phyloP scores from a whole-genome alignment of 768 basidiomycete species.

The Melanogaster broomeanus region DNA sequence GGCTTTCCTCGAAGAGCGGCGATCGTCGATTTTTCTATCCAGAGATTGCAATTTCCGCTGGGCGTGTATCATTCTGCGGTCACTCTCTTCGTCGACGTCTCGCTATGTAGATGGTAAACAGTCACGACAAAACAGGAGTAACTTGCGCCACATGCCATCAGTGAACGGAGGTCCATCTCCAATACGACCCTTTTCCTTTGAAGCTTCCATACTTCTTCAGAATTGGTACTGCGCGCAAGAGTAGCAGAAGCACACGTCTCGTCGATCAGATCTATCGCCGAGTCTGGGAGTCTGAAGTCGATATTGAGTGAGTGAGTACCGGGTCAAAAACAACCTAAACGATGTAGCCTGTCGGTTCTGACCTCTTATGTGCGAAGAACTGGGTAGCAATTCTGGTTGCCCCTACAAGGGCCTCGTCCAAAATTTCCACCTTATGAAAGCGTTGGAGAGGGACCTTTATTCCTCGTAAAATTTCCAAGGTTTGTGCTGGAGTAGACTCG shows the following conservation, averaged over 20 bases:
- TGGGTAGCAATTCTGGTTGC: constrained; percentile 1
- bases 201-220: constrained; percentile 4
- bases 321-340: not conserved
- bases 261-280: constrained; percentile 5
- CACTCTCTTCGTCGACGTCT: constrained; percentile 6
- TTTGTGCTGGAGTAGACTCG: constrained; percentile 1
- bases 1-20: not conserved
- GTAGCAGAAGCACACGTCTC: constrained; percentile 1
- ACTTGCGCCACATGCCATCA: not conserved
- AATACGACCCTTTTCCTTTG: constrained; percentile 1
- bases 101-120: not conserved
- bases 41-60: not conserved
- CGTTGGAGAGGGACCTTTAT: not conserved
- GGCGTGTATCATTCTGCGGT: not conserved
- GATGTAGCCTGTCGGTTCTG: not conserved
- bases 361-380: constrained; percentile 10
- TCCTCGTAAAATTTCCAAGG: constrained; percentile 2
- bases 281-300: constrained; percentile 5
- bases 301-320: not conserved
- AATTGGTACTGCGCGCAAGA: not conserved
- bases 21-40: not conserved
- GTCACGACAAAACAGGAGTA: no score
- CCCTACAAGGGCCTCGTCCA: constrained; percentile 2
- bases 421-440: constrained; percentile 3
- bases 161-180: constrained; percentile 4